Conservation (phyloP, 305 asterid genomes). For the Coffea humblotiana region DNA sequence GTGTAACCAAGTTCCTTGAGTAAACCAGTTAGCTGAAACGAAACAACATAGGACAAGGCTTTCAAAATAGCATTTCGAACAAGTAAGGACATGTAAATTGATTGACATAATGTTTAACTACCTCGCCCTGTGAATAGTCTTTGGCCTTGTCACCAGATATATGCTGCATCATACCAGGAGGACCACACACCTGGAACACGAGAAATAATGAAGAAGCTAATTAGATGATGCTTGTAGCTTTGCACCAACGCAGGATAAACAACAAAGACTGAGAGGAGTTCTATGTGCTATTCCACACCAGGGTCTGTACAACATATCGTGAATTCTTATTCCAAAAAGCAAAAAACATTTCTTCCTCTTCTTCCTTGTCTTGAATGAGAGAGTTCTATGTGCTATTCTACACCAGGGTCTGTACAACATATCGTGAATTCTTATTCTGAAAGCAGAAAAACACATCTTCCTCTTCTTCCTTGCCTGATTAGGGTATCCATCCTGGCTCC, state of each 20-base stretch:
- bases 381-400: not conserved
- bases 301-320: not conserved
- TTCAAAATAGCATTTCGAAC: not conserved
- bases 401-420: no score
- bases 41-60: not conserved
- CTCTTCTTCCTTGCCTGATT: not conserved
- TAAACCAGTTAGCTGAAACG: constrained; percentile 26
- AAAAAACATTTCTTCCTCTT: not conserved
- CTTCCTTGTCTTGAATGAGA: not conserved
- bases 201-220: constrained; percentile 5
- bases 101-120: constrained; percentile 11
- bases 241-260: not conserved
- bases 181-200: constrained; percentile 81
- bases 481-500: not conserved
- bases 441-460: not conserved
- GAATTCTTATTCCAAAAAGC: not conserved
- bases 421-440: not conserved
- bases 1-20: constrained; percentile 68
- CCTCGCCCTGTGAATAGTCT: constrained; percentile 88
- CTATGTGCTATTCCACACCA: not conserved
- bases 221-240: constrained; percentile 1
- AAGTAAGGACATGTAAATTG: not conserved
- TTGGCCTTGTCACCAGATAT: constrained; percentile 86
- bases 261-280: not conserved
- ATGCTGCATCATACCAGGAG: constrained; percentile 92